Base-by-base conservation (phyloP, 106 monocot genomes). In the Phalaenopsis equestris region DNA sequence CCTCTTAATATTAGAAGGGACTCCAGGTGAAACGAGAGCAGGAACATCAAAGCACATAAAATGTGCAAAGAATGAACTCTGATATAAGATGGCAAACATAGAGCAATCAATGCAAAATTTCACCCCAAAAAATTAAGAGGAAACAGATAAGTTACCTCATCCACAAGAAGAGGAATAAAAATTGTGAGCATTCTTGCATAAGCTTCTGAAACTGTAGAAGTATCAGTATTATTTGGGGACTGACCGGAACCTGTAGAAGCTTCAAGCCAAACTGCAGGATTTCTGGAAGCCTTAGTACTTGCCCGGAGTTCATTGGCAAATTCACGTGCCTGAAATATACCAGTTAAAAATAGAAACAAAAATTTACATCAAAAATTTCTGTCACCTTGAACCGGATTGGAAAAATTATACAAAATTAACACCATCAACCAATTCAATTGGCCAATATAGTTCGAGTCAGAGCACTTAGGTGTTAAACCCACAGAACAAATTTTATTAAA, bases 1-100 rank as follows among this genome's bases (percentile, higher is more conserved):
- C 75, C 81, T 89, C 57, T 84, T 91, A 80, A 75, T 79, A 84
- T 80, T 84, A 82, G 74, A 67, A 79, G 84, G 75, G 81, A 70
- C 79, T 80, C 78, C 87, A 83, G 86, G 82, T 21, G 91, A 81
- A 73, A 86, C 91, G 86, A 94, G 82, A 18, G 99, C 86, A 80
- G 99, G 95, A 80, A 99, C 99, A 83, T 99, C 99, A 87, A 99
- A 99, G 86, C 99, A 99, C 99, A 99, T 95, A 75, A 99, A 99
- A 95, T 99, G 99, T 80, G 99, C 99, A 91, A 99, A 95, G 77
- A 99, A 99, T 36, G 99, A 99, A 85, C 99, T 99, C 99, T 99
- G 78, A 45, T 75, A 43, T 19, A 82, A 38, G 75, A 76, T 49
- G 21, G 79, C 1, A 56, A 24, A 80, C 55, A 58, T 15, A 11